Evolutionary conservation across 768 basidiomycete species (phyloP).

Genomic region (Pluteus cervinus): DNA sequence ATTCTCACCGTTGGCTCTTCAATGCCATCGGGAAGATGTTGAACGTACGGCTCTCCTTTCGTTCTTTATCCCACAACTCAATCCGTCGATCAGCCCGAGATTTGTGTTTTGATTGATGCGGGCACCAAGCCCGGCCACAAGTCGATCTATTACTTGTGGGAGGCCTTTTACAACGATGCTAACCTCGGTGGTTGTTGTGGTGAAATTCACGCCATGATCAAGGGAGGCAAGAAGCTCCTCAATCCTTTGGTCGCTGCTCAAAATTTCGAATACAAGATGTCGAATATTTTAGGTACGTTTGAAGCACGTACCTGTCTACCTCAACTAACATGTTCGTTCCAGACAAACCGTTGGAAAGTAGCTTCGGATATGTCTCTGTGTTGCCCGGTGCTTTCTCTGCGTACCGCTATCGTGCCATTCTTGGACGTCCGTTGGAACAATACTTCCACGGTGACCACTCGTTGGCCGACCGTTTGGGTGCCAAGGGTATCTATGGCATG

Average conservation of each 20-base stretch:
- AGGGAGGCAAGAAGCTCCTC: constrained; percentile 84
- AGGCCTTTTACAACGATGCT: constrained; percentile 78
- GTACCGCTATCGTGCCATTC: constrained; percentile 90
- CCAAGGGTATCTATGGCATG: constrained; percentile 95
- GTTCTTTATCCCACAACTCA: neutral
- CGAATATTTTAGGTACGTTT: constrained; percentile 77
- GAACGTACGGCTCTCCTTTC: constrained; percentile 39
- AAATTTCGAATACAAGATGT: constrained; percentile 99
- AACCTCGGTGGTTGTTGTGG: constrained; percentile 86
- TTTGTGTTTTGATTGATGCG: constrained; percentile 89
- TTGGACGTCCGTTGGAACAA: constrained; percentile 80
- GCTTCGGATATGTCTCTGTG: constrained; percentile 94
- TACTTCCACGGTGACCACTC: constrained; percentile 88
- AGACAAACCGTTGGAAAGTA: constrained; percentile 94
- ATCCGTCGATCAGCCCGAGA: constrained; percentile 60
- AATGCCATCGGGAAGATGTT: constrained; percentile 85
- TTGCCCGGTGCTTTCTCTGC: constrained; percentile 96
- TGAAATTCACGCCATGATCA: constrained; percentile 96
- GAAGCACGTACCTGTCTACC: neutral
- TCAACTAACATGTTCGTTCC: neutral
- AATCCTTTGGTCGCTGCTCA: constrained; percentile 93
- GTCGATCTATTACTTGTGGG: constrained; percentile 94
- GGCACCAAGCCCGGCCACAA: constrained; percentile 97
- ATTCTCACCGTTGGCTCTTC: constrained; percentile 94
- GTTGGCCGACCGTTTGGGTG: constrained; percentile 84